phyloP scores from a whole-genome alignment of 1,139 yeast species.

The Candida dubliniensis region DNA sequence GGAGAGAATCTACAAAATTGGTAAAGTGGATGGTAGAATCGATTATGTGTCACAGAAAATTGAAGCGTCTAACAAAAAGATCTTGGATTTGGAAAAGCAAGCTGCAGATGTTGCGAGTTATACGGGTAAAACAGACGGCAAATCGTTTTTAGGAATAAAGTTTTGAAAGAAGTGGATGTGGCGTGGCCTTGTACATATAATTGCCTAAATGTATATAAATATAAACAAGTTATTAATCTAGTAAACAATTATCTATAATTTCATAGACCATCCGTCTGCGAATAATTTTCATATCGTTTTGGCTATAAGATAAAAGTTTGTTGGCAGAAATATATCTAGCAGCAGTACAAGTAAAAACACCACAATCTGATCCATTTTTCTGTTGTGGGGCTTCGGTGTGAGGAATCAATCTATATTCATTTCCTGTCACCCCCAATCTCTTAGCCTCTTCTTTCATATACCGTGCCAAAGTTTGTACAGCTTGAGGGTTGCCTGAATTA shows the following conservation, averaged over 20 bases:
- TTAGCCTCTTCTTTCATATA: conserved; percentile 63
- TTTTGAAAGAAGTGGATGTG: not conserved
- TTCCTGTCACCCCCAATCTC: conserved; percentile 38
- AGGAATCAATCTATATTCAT: conserved; percentile 32
- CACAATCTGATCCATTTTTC: conserved; percentile 90
- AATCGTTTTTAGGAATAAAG: conserved; percentile 12
- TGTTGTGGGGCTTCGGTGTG: conserved; percentile 74
- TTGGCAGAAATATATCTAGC: conserved; percentile 60
- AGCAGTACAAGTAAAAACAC: conserved; percentile 86
- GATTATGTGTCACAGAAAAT: conserved; percentile 68
- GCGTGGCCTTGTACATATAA: too few species aligned
- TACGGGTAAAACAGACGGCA: conserved; percentile 3
- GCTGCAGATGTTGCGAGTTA: conserved; percentile 10
- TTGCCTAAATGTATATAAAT: too few species aligned
- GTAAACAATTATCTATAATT: conserved; percentile 25
- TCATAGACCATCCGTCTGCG: conserved; percentile 71
- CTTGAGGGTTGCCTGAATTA: conserved; percentile 52
- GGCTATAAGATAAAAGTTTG: conserved; percentile 53
- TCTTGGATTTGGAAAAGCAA: conserved; percentile 41
- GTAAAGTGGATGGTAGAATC: conserved; percentile 57
- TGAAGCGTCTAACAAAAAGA: conserved; percentile 50
- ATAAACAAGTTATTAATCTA: conserved; percentile 16
- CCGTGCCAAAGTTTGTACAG: conserved; percentile 53
- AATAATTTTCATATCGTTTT: conserved; percentile 67
- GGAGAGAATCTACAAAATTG: conserved; percentile 42